Conservation (phyloP, 139 green algal species). For the Auxenochlorella pyrenoidosa region DNA sequence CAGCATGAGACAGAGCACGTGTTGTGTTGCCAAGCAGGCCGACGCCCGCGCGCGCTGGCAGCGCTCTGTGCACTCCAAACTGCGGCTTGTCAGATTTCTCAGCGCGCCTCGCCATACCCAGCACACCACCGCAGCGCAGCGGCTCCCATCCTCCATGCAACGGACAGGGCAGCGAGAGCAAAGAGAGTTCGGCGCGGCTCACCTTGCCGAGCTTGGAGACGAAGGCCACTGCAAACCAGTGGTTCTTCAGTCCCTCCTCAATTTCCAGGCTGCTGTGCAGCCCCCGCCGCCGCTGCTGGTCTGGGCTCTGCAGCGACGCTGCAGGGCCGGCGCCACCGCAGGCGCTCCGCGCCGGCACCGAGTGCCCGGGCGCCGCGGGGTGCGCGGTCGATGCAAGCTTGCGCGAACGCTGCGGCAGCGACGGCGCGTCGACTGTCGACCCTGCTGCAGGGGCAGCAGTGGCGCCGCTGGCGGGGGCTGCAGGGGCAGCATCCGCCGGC, state of each 20-base stretch:
- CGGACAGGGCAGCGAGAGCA: too few relatives aligned
- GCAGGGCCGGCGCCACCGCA: neutral
- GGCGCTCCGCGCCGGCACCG: neutral
- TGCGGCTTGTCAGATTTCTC: too few relatives aligned
- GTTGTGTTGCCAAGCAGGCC: too few relatives aligned
- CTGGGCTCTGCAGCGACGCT: neutral
- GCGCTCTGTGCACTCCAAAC: too few relatives aligned
- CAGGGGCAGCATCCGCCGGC: neutral
- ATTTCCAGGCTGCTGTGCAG: slow-evolving; percentile 42
- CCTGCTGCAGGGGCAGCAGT: neutral
- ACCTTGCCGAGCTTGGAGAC: slow-evolving; percentile 32
- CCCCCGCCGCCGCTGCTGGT: slow-evolving; percentile 7
- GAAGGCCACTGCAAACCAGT: slow-evolving; percentile 57
- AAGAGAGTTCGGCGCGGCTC: neutral
- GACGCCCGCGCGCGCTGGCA: too few relatives aligned
- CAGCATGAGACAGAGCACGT: too few relatives aligned
- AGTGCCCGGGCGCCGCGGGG: neutral
- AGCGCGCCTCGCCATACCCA: too few relatives aligned
- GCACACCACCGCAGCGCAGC: too few relatives aligned
- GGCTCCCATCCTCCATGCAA: too few relatives aligned
- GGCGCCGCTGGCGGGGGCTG: neutral
- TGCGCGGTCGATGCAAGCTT: neutral
- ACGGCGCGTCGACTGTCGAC: neutral
- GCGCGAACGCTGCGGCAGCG: neutral
- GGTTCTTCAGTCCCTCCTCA: slow-evolving; percentile 49